phyloP scores from a whole-genome alignment of 306 rosid species.

The Argentina anserina region DNA sequence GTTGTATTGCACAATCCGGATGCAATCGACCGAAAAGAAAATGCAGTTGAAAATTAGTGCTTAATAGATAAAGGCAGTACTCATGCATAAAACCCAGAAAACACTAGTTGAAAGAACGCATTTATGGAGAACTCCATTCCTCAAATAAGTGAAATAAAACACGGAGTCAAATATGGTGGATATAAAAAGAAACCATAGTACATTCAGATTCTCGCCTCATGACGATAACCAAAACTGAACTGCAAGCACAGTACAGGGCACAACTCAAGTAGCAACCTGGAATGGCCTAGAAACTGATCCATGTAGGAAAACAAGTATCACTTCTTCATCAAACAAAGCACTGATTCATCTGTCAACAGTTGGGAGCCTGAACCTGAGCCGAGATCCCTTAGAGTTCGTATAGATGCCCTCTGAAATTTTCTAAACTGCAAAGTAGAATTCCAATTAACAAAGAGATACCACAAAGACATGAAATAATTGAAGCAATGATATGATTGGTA shows the following conservation, averaged over 20 bases:
- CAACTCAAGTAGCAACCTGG: conserved; percentile 33
- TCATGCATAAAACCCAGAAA: neutral
- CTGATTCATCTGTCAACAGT: conserved; percentile 2
- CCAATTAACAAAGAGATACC: conserved; percentile 4
- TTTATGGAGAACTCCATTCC: neutral
- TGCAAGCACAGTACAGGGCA: conserved; percentile 30
- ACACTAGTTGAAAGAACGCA: neutral
- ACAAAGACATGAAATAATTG: neutral
- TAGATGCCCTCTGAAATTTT: neutral
- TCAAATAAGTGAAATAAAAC: neutral
- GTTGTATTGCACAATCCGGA: neutral
- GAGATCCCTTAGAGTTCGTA: neutral
- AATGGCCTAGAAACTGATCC: conserved; percentile 25
- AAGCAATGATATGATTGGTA: neutral
- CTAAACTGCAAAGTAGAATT: conserved; percentile 31
- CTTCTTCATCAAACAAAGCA: conserved; percentile 15
- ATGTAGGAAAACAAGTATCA: conserved; percentile 22
- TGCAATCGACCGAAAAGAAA: neutral
- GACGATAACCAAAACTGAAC: conserved; percentile 45
- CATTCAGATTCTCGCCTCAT: conserved; percentile 32
- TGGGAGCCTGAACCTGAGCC: neutral
- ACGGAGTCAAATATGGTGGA: neutral
- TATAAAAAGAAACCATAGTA: neutral
- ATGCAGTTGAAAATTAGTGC: neutral
- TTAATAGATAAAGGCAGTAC: neutral